Evolutionary conservation across 179 eudicot genomes (phyloP).

Genomic region (Vitellaria paradoxa): DNA sequence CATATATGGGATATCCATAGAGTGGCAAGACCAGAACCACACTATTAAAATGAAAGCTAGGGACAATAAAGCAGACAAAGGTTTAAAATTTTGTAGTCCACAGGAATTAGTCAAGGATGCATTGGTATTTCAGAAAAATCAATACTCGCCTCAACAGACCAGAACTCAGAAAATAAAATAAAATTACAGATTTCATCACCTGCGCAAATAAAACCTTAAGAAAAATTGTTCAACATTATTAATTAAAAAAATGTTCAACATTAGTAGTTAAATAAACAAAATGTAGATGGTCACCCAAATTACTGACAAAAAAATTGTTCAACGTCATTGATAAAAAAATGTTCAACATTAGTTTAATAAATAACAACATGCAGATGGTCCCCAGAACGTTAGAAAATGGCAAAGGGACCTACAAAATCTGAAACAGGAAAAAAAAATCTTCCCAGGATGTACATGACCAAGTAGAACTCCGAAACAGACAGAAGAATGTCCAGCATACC

Average conservation of each 20-base stretch:
- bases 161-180: too few relatives aligned
- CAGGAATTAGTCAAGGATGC: background rate
- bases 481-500: slow-evolving; percentile 44
- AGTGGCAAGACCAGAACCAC: background rate
- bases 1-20: too few relatives aligned
- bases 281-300: slow-evolving; percentile 10
- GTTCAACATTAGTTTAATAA: slow-evolving; percentile 1
- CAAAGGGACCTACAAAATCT: too few relatives aligned
- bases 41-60: background rate
- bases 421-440: background rate
- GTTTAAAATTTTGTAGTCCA: background rate
- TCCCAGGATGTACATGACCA: background rate
- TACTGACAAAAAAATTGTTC: too few relatives aligned
- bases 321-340: too few relatives aligned
- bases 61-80: background rate
- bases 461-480: slow-evolving; percentile 3
- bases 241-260: background rate
- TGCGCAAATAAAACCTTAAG: background rate
- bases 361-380: slow-evolving; percentile 3
- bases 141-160: background rate
- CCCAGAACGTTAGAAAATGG: background rate
- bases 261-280: background rate
- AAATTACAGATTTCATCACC: background rate
- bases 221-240: too few relatives aligned
- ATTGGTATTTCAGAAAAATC: background rate